Evolutionary conservation across 352 stramenopile species (phyloP).

Genomic region (Phytophthora ramorum): DNA sequence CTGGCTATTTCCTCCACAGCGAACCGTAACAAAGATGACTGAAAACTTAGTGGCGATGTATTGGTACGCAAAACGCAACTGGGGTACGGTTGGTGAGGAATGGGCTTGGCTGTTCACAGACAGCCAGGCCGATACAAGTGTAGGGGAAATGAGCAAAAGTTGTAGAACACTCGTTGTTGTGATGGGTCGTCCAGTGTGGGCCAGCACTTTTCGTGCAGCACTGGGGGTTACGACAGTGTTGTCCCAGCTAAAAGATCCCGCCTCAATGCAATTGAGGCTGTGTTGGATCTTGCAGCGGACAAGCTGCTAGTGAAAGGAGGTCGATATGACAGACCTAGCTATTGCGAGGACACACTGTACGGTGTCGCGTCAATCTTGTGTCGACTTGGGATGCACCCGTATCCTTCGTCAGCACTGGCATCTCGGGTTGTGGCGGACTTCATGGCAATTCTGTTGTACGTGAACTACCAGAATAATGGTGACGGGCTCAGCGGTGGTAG

Average conservation of each 20-base stretch:
- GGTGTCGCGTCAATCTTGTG: constrained; percentile 31
- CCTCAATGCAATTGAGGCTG: neutral
- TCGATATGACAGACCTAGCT: neutral
- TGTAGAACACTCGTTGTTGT: neutral
- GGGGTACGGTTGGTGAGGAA: no score
- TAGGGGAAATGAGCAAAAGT: neutral
- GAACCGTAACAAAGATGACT: no score
- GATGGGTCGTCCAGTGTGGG: constrained; percentile 6
- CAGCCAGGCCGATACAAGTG: neutral
- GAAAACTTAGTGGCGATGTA: no score
- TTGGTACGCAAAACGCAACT: no score
- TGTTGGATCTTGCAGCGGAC: constrained; percentile 1
- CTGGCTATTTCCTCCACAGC: no score
- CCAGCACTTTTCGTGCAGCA: neutral
- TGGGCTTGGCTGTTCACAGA: no score
- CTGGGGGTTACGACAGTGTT: neutral
- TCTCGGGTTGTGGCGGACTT: constrained; percentile 26
- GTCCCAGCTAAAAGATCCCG: no score
- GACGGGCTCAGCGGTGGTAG: neutral
- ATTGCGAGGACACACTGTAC: constrained; percentile 6
- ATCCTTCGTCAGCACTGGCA: constrained; percentile 27
- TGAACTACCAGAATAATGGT: constrained; percentile 25
- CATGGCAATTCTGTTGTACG: constrained; percentile 33
- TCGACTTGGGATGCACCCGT: constrained; percentile 26
- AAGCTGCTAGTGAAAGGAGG: constrained; percentile 5